These are phyloP conservation scores for Heliosperma pusillum DNA, from an alignment of 148 eudicot species.

Conservation along the genomic window DNA sequence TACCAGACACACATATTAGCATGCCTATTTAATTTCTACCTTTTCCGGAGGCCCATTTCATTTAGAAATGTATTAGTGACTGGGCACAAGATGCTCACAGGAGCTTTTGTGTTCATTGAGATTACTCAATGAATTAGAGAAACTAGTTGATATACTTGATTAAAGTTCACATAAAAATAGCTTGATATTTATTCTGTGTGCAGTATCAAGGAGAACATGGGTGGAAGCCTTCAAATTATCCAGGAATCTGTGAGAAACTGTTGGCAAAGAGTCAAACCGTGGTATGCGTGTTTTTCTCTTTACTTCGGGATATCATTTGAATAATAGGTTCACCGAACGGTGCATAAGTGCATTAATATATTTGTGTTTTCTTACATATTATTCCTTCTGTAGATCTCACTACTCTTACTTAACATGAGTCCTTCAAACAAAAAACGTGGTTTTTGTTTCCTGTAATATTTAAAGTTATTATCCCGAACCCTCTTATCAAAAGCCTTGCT, in stretches of 20 bases:
- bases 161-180: not conserved
- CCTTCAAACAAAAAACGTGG: not conserved
- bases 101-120: not conserved
- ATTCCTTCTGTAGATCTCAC: constrained; percentile 2
- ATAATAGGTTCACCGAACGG: not conserved
- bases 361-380: constrained; percentile 2
- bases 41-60: not conserved
- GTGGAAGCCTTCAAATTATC: constrained; percentile 88
- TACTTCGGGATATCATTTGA: not conserved
- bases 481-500: too few species aligned
- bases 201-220: constrained; percentile 96
- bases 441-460: not conserved
- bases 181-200: constrained; percentile 17
- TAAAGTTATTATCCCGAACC: not conserved
- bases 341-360: not conserved
- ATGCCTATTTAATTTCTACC: not conserved
- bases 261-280: constrained; percentile 93
- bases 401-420: not conserved
- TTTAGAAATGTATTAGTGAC: not conserved
- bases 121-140: constrained; percentile 2
- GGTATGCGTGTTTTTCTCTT: constrained; percentile 45
- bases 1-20: not conserved
- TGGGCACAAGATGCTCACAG: not conserved
- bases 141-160: not conserved
- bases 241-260: constrained; percentile 89